Percentiles rank a stretch among this genome's conserved stretches.
phyloP scores from a whole-genome alignment of 345 rosid species.

The Camelina hispida region DNA sequence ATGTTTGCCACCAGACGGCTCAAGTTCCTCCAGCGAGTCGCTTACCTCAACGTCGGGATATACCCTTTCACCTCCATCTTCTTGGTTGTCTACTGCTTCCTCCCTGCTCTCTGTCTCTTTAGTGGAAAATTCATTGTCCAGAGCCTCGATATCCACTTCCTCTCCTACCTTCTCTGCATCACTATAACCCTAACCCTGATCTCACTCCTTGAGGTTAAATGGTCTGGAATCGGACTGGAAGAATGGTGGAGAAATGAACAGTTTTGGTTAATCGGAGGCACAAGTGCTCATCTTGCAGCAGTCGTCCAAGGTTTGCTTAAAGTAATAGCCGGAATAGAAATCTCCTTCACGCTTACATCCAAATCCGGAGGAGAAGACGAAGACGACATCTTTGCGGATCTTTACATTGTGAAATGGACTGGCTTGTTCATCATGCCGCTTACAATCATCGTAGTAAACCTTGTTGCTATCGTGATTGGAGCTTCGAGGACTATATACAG shows the following conservation, averaged over 20 bases:
- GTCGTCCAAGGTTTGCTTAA: conserved; percentile 88
- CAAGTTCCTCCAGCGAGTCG: conserved; percentile 84
- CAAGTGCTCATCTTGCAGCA: conserved; percentile 86
- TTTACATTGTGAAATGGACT: conserved; percentile 88
- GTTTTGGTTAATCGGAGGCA: conserved; percentile 93
- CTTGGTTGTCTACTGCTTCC: conserved; percentile 78
- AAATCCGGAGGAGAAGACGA: conserved; percentile 78
- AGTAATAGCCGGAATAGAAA: conserved; percentile 81
- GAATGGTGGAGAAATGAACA: conserved; percentile 97
- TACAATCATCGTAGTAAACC: conserved; percentile 70
- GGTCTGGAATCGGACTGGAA: conserved; percentile 85
- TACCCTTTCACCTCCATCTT: conserved; percentile 92
- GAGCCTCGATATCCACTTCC: conserved; percentile 63
- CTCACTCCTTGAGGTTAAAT: conserved; percentile 86
- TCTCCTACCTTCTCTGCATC: conserved; percentile 69
- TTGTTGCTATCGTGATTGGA: conserved; percentile 73
- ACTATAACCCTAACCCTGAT: conserved; percentile 62
- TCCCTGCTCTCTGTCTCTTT: conserved; percentile 86
- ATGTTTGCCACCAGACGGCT: conserved; percentile 65
- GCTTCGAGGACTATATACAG: conserved; percentile 73
- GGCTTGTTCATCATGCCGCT: conserved; percentile 84
- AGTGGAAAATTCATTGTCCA: conserved; percentile 78
- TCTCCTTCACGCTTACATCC: conserved; percentile 78
- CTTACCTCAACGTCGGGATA: conserved; percentile 82
- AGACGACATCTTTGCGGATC: conserved; percentile 75